These are phyloP conservation scores for Lactifluus echinatus DNA, from an alignment of 768 basidiomycete species.

Conservation along the genomic window DNA sequence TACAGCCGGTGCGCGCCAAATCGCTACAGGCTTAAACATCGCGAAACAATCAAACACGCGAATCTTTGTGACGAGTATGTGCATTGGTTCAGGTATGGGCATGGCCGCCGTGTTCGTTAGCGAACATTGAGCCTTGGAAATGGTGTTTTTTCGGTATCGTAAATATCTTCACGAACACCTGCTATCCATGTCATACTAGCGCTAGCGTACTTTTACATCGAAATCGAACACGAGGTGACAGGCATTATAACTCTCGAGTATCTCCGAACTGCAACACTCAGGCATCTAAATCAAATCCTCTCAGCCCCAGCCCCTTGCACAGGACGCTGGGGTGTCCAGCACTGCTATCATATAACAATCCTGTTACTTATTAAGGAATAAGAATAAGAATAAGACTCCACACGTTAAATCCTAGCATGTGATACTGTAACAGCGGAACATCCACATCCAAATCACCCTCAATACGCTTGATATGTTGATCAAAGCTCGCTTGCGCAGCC, in stretches of 20 bases:
- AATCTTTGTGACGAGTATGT: slow-evolving; percentile 87
- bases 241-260: background rate
- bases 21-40: slow-evolving; percentile 76
- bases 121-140: slow-evolving; percentile 49
- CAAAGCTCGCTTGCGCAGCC: slow-evolving; percentile 8
- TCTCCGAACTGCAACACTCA: background rate
- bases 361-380: no score
- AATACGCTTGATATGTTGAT: background rate
- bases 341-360: no score
- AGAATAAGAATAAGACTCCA: no score
- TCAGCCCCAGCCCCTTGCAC: no score
- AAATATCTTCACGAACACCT: background rate
- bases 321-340: no score
- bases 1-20: slow-evolving; percentile 74
- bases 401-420: background rate
- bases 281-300: no score
- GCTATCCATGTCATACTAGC: background rate
- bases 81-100: slow-evolving; percentile 84
- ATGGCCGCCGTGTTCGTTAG: slow-evolving; percentile 83
- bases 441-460: no score
- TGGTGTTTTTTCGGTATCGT: background rate
- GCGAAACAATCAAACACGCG: slow-evolving; percentile 68
- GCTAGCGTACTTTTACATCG: background rate
- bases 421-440: background rate
- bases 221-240: background rate